phyloP scores from a whole-genome alignment of 768 basidiomycete genomes.

The Mycena galopus region DNA sequence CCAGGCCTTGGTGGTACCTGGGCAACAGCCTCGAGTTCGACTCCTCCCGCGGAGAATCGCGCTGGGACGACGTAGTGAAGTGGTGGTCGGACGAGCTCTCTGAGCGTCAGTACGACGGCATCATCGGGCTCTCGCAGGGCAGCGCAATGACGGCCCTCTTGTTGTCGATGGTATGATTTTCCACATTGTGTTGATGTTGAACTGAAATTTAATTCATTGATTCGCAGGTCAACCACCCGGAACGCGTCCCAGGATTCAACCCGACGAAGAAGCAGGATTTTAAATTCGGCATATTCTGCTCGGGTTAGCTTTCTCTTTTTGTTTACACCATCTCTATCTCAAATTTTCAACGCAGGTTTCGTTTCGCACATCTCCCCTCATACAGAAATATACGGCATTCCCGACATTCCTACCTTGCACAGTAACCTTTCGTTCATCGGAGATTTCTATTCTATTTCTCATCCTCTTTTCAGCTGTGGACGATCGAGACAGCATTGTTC shows the following conservation, averaged over 20 bases:
- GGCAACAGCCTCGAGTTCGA: conserved; percentile 27
- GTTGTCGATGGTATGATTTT: conserved; percentile 36
- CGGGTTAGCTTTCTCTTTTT: conserved; percentile 25
- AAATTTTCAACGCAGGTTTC: conserved; percentile 19
- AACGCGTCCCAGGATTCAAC: conserved; percentile 35
- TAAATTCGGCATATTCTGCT: conserved; percentile 42
- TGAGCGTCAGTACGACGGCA: conserved; percentile 37
- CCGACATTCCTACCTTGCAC: conserved; percentile 39
- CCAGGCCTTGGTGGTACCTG: conserved; percentile 39
- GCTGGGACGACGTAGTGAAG: conserved; percentile 33
- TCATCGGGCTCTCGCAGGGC: conserved; percentile 42
- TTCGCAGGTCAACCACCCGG: conserved; percentile 38
- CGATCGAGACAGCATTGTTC: conserved; percentile 34
- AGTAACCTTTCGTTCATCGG: conserved; percentile 19
- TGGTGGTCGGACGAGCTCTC: conserved; percentile 42
- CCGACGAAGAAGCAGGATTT: conserved; percentile 32
- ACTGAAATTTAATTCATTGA: background rate
- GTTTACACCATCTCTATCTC: background rate
- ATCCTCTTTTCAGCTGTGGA: conserved; percentile 30
- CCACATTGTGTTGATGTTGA: background rate
- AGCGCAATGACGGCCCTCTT: conserved; percentile 40
- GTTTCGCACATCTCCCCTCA: conserved; percentile 37
- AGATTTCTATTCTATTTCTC: background rate
- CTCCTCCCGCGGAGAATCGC: background rate
- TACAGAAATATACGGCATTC: conserved; percentile 39